Conservation (phyloP, 371 early-diverging fungal species). For the Conidiobolus incongruus region DNA sequence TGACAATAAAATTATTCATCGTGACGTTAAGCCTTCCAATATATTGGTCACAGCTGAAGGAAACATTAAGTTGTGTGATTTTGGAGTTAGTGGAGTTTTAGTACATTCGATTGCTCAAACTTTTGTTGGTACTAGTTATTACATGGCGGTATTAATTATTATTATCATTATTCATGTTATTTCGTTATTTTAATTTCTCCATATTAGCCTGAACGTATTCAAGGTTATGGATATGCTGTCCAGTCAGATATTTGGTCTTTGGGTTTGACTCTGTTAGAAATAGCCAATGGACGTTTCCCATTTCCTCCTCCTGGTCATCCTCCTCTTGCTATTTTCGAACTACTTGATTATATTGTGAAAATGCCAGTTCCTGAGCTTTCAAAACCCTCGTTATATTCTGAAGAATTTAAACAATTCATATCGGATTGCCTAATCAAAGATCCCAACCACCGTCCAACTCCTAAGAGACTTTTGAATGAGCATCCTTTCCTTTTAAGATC, state of each 20-base stretch:
- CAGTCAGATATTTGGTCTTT: slow-evolving; percentile 91
- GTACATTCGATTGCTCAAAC: slow-evolving; percentile 80
- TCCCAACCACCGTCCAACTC: slow-evolving; percentile 46
- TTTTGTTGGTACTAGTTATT: slow-evolving; percentile 85
- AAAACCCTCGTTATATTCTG: slow-evolving; percentile 10
- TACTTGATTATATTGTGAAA: slow-evolving; percentile 74
- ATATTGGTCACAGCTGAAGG: slow-evolving; percentile 65
- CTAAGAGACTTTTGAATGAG: slow-evolving; percentile 32
- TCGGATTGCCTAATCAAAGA: slow-evolving; percentile 43
- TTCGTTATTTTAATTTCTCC: not conserved
- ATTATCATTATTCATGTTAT: slow-evolving; percentile 4
- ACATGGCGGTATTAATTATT: slow-evolving; percentile 91
- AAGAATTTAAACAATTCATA: slow-evolving; percentile 5
- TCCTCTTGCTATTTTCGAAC: slow-evolving; percentile 63
- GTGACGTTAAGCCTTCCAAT: slow-evolving; percentile 85
- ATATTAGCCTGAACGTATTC: slow-evolving; percentile 80
- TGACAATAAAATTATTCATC: slow-evolving; percentile 60
- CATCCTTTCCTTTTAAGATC: slow-evolving; percentile 29
- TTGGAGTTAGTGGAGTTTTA: slow-evolving; percentile 80
- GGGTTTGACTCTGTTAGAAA: slow-evolving; percentile 80
- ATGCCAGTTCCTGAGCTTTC: slow-evolving; percentile 53
- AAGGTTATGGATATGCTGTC: slow-evolving; percentile 71
- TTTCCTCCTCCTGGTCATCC: slow-evolving; percentile 41
- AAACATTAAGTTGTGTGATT: slow-evolving; percentile 83
- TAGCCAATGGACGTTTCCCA: slow-evolving; percentile 76